These are phyloP conservation scores for Arxiozyma telluris DNA, from an alignment of 1,139 yeast species.

Conservation along the genomic window DNA sequence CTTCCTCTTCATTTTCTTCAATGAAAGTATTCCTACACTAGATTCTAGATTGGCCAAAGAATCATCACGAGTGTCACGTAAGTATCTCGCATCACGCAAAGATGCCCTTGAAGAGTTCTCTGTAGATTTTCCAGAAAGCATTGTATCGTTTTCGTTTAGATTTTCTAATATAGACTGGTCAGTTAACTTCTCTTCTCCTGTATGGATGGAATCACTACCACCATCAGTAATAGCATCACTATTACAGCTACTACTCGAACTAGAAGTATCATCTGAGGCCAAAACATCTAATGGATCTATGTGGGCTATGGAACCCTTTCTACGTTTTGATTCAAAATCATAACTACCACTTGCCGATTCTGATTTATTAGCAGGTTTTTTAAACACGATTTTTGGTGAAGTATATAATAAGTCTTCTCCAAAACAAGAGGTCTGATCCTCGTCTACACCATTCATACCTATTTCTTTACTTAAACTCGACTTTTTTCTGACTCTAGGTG, in stretches of 20 bases:
- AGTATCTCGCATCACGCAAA: background rate
- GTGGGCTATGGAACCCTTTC: background rate
- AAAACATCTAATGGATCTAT: conserved; percentile 1
- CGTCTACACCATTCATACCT: conserved; percentile 4
- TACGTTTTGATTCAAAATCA: background rate
- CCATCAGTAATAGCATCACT: background rate
- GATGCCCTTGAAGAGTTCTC: conserved; percentile 1
- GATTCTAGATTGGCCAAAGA: conserved; percentile 11
- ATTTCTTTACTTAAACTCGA: conserved; percentile 25
- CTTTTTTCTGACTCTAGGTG: conserved; percentile 15
- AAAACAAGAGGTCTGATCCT: background rate
- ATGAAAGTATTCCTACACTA: conserved; percentile 25
- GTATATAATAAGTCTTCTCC: background rate
- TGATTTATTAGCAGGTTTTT: background rate
- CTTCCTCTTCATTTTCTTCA: conserved; percentile 23
- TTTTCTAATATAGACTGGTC: background rate
- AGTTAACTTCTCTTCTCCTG: background rate
- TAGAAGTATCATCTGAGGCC: background rate
- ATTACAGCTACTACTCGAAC: conserved; percentile 3
- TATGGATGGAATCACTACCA: background rate
- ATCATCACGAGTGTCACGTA: background rate
- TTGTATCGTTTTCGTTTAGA: background rate
- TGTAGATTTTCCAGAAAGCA: background rate
- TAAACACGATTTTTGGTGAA: background rate
- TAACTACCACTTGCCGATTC: background rate